Conservation (phyloP, 768 basidiomycete species). For the Brasilioporus rufonigricans region DNA sequence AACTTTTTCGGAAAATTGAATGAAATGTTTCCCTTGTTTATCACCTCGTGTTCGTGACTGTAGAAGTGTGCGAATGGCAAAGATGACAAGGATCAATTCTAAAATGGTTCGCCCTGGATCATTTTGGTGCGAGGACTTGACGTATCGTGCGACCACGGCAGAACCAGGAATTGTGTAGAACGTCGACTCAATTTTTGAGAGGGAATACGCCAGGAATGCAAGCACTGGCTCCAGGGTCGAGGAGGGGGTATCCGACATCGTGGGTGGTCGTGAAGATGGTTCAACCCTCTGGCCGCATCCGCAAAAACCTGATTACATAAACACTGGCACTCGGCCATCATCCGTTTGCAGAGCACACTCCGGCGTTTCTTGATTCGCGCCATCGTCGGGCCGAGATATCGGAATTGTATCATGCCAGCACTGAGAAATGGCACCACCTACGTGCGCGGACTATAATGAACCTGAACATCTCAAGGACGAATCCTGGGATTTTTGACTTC, state of each 20-base stretch:
- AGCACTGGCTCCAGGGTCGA: constrained; percentile 53
- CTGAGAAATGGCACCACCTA: no score
- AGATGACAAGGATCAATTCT: constrained; percentile 83
- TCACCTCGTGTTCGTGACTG: constrained; percentile 89
- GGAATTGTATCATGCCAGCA: no score
- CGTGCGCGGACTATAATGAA: no score
- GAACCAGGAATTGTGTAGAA: constrained; percentile 82
- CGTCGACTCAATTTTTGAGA: constrained; percentile 56
- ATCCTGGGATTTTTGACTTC: no score
- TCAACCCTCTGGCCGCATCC: no score
- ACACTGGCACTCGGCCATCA: no score
- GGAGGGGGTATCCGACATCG: constrained; percentile 35
- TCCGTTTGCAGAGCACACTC: no score
- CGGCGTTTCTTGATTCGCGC: no score
- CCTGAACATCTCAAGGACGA: no score
- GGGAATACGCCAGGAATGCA: constrained; percentile 58
- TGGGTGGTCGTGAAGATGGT: constrained; percentile 6
- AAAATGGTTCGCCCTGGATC: constrained; percentile 91
- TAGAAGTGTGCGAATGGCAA: constrained; percentile 86
- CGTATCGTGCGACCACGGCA: constrained; percentile 82
- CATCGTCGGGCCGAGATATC: no score
- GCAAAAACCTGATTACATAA: constrained; percentile 16
- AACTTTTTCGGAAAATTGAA: constrained; percentile 89
- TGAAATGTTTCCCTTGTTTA: constrained; percentile 81
- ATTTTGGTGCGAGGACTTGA: constrained; percentile 92